Conservation (phyloP, 768 basidiomycete species). For the Tulasnella sp. region DNA sequence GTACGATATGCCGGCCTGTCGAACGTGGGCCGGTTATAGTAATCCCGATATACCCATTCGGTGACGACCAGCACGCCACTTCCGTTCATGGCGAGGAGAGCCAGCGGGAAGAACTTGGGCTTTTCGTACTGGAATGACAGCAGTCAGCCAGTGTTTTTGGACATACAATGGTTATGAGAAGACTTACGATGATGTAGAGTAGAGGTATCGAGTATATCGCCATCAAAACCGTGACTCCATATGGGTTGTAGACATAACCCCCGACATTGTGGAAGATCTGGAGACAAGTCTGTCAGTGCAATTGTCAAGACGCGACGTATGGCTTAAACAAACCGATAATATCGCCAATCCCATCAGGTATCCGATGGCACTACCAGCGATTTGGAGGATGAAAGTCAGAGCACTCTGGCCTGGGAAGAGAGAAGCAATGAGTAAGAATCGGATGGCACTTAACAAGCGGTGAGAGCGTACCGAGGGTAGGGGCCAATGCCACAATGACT, state of each 20-base stretch:
- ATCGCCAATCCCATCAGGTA: conserved; percentile 20
- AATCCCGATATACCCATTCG: conserved; percentile 23
- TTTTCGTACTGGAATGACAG: conserved; percentile 16
- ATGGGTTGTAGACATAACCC: conserved; percentile 26
- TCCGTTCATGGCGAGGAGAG: conserved; percentile 21
- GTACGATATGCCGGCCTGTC: conserved; percentile 24
- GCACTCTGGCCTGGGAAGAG: conserved; percentile 22
- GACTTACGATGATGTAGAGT: conserved; percentile 18
- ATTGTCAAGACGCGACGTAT: not conserved
- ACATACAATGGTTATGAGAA: not conserved
- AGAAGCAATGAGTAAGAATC: not conserved
- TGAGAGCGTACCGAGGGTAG: conserved; percentile 21
- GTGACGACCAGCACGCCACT: conserved; percentile 20
- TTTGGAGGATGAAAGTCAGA: conserved; percentile 27
- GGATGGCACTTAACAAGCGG: not conserved
- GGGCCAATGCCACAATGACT: conserved; percentile 26
- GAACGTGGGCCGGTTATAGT: conserved; percentile 20
- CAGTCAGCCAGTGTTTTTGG: not conserved
- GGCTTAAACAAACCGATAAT: conserved; percentile 16
- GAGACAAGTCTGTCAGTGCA: not conserved
- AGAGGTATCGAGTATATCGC: conserved; percentile 20
- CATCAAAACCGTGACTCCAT: conserved; percentile 19
- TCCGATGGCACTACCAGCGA: conserved; percentile 23
- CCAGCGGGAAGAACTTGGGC: conserved; percentile 20
- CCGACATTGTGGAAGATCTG: conserved; percentile 27